Evolutionary conservation across 2,329 filamentous ascomycete species (phyloP), one percentile per base, ranked within the genome.

Genomic region (Stagonosporopsis vannaccii): DNA sequence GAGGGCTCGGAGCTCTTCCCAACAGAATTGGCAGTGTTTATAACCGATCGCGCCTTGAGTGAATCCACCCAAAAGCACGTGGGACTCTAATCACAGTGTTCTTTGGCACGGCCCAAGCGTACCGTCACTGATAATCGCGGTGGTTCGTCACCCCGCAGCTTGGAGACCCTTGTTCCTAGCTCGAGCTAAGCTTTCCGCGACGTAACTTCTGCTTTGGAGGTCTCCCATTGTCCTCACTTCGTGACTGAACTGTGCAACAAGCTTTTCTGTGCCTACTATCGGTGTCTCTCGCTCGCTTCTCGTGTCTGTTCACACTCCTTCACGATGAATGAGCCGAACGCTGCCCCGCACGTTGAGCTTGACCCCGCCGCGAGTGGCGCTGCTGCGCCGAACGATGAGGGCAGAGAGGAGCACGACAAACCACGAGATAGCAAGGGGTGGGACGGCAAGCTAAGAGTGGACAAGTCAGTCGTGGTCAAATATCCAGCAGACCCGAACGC

Each of bases 401-500:
- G 64, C 26, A 61, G 56, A 13, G 66, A 70, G 23, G 68, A 69
- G 43, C 62, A 71, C 39, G 40, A 51, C 57, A 70, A 64, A 33
- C 74, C 73, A 32, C 54, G 71, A 50, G 73, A 78, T 45, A 77
- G 75, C 63, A 79, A 77, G 68, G 91, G 91, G 59, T 94, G 91
- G 91, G 91, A 94, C 75, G 91, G 91, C 61, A 94, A 94, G 78
- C 82, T 94, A 56, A 84, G 91, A 35, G 78, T 97, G 46, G 87
- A 90, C 59, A 87, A 87, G 68, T 83, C 87, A 2, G 51, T 72
- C 23, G 58, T 52, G 11, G 66, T 54, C 5, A 55, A 69, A 43
- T 63, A 66, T 20, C 64, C 65, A 7, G 58, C 55, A 33, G 69
- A 73, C 41, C 61, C 91, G 2, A 91, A 95, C 70, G 91, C 90